phyloP scores from a whole-genome alignment of 768 basidiomycete species.

The Lenzites betulinus region DNA sequence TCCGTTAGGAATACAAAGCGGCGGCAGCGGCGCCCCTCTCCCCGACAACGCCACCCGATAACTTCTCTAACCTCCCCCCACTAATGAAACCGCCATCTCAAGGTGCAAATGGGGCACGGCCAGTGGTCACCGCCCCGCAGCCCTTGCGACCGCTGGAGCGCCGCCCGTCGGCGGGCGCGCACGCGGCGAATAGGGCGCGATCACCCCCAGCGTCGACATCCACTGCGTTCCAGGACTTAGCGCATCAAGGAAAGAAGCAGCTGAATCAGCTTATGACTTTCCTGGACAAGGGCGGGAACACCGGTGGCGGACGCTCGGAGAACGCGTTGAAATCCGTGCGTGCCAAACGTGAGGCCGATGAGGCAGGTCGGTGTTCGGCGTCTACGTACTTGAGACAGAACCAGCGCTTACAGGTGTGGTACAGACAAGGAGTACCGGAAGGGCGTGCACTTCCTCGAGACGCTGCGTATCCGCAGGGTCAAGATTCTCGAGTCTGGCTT shows the following conservation, averaged over 20 bases:
- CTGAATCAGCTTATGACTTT: conserved; percentile 85
- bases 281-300: conserved; percentile 74
- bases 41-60: conserved; percentile 29
- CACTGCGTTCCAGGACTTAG: conserved; percentile 83
- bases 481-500: conserved; percentile 85
- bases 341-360: conserved; percentile 87
- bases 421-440: conserved; percentile 89
- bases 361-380: conserved; percentile 66
- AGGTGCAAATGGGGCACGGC: conserved; percentile 49
- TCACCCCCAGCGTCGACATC: conserved; percentile 80
- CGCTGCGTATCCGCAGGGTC: conserved; percentile 75
- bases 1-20: conserved; percentile 64
- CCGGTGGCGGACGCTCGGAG: conserved; percentile 62
- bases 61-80: conserved; percentile 36
- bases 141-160: conserved; percentile 76
- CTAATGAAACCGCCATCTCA: conserved; percentile 33
- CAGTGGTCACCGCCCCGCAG: conserved; percentile 68
- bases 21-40: conserved; percentile 47
- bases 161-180: conserved; percentile 64
- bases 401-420: neutral
- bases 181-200: conserved; percentile 33
- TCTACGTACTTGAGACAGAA: neutral
- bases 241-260: conserved; percentile 87
- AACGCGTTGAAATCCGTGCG: conserved; percentile 76
- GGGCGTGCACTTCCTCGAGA: conserved; percentile 92